Evolutionary conservation across 2,329 filamentous ascomycete species (phyloP), one percentile per base, ranked within the genome.

Genomic region (Penicillium sp.): DNA sequence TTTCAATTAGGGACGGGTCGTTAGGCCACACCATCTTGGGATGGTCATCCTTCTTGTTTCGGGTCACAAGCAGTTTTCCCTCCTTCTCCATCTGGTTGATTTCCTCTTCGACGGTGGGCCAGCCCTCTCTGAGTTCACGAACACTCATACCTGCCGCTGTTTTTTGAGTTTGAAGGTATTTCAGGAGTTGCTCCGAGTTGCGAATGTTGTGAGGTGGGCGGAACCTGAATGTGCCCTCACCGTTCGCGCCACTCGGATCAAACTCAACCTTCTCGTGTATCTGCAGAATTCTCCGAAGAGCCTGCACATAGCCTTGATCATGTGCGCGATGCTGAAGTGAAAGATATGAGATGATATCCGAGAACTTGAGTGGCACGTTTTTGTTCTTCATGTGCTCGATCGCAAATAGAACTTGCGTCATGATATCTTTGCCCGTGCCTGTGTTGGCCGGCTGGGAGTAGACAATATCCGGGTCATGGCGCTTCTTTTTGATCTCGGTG

Each of bases 61-160:
- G 85, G 22, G 90, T 89, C 6, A 97, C 90, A 35, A 97, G 81
- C 43, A 97, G 81, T 73, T 88, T 88, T 68, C 92, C 88, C 70
- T 89, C 84, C 38, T 76, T 76, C 77, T 97, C 93, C 49, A 99
- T 82, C 63, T 84, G 80, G 60, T 88, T 84, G 70, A 99, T 88
- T 10, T 88, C 84, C 19, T 88, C 84, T 58, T 92, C 86, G 68
- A 91, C 95, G 66, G 88, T 87, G 25, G 88, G 86, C 94, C 94
- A 99, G 60, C 94, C 94, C 71, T 99, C 94, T 75, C 96, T 96
- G 59, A 99, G 83, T 67, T 97, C 91, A 72, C 91, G 91, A 60
- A 97, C 90, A 36, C 82, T 82, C 52, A 97, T 84, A 12, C 90
- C 91, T 61, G 88, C 86, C 1, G 90, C 89, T 56, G 91, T 91